Base-by-base conservation (phyloP, 208 protist species). In the Leishmania turanica region DNA sequence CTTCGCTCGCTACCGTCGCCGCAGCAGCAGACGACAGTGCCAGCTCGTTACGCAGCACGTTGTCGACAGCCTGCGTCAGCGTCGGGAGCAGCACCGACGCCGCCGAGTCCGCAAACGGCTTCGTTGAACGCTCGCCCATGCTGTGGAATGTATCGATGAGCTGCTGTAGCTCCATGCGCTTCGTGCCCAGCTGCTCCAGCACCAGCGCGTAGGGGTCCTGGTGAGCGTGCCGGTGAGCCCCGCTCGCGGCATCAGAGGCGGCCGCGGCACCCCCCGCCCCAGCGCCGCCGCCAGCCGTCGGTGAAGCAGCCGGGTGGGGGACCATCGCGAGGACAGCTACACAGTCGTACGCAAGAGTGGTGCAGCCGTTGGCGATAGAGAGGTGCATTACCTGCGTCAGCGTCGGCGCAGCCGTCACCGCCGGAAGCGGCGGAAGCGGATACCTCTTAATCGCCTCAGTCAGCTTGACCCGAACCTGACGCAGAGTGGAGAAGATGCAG, bases 291-390 rank as follows among this genome's bases (percentile, higher is more conserved):
- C 75, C 68, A 7, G 60, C 37, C 68, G n/a, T 65, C 31, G 5
- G 40, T n/a, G 77, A 64, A 54, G 60, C 53, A 15, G 65, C 19
- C 9, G 75, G 79, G 53, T 90, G 80, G 47, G 92, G 89, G 47
- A 96, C 74, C 47, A 86, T 76, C n/a, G 89, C 77, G 15, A 95
- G 78, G 45, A 92, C 70, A 19, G 75, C 87, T 6, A 78, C 78
- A 56, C 95, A 85, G 74, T 96, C 92, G 65, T 85, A 80, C n/a
- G 77, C 81, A 37, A 97, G 82, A 1, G 79, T 74, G 15, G 91
- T 92, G 82, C 89, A 93, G 72, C 87, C 87, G 76, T 96, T 97
- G 15, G 90, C 89, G 37, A 97, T 79, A 77, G 87, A 96, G 37
- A 97, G 81, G 53, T 95, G 91, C 71, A 96, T 70, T 71, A 96